Base-by-base conservation (phyloP, 768 basidiomycete genomes). In the Suillus occidentalis region DNA sequence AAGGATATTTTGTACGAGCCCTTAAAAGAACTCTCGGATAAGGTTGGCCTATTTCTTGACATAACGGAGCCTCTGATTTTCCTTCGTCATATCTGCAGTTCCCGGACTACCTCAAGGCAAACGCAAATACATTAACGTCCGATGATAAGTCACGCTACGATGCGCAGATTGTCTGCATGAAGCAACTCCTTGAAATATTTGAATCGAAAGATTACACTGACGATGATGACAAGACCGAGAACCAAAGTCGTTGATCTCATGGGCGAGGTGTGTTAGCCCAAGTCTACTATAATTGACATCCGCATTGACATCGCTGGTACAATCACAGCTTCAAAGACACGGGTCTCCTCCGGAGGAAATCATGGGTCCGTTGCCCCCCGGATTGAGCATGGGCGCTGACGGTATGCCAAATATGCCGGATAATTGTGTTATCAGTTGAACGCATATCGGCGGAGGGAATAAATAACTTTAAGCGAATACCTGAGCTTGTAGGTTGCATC, bases 281-380 rank as follows among this genome's bases (percentile, higher is more conserved):
- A 59, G 28, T 20, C 25, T 42, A 28, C 25, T 59, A 42, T 28
- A 1, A 4, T 59, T 25, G 18, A 20, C 12, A 28, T 59, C 1
- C 1, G 7, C 6, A 12, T 31, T 42, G 37, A 59, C 18, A 59
- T 59, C 42, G 3, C 25, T 2, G 39, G 37, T 25, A 39, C 8
- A 25, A 58, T 60, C 39, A n/a, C 66, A 93, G 91, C 88, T 95
- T 83, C 93, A 95, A 82, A 79, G 81, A 4, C 82, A 87, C 63
- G 93, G 94, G 7, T 84, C 89, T 4, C 94, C 92, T 0, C 94
- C 94, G 3, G 72, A 84, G 22, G 91, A 92, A 69, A 83, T 95
- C 59, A 94, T 95, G 90, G 94, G 92, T 1, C 85, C 87, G 0
- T 80, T 95, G 57, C 94, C 94, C 0, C 84, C 90, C 3, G 91